Conservation (phyloP, 2,329 filamentous ascomycete species). For the Lecanosticta acicola region DNA sequence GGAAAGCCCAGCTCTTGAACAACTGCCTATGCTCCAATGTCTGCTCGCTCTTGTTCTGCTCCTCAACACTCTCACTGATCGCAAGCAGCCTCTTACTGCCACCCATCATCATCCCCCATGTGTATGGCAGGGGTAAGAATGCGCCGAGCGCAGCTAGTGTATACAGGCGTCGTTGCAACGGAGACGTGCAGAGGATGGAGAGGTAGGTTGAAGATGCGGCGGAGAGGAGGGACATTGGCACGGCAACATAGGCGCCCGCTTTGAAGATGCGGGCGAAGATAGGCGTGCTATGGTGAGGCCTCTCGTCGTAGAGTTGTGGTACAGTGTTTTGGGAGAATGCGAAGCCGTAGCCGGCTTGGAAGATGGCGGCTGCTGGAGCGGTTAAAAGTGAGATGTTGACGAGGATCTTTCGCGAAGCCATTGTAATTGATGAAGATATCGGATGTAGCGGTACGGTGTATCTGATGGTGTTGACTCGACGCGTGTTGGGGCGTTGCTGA, state of each 20-base stretch:
- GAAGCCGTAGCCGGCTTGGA: conserved; percentile 12
- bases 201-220: background rate
- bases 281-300: conserved; percentile 3
- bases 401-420: conserved; percentile 4
- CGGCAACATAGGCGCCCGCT: background rate
- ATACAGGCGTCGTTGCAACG: background rate
- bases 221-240: conserved; percentile 1
- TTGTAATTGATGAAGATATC: background rate
- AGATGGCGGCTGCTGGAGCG: conserved; percentile 8
- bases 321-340: conserved; percentile 3
- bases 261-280: conserved; percentile 5
- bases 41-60: conserved; percentile 14
- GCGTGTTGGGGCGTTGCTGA: too few species aligned
- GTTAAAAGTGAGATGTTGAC: conserved; percentile 4
- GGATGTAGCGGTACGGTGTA: too few species aligned
- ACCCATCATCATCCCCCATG: conserved; percentile 7
- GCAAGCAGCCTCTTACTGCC: conserved; percentile 12
- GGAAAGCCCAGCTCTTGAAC: conserved; percentile 10
- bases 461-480: too few species aligned
- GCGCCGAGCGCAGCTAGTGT: background rate
- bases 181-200: background rate
- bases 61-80: conserved; percentile 10
- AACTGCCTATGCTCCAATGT: conserved; percentile 13
- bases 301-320: conserved; percentile 3
- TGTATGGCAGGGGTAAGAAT: conserved; percentile 3